A percentile compares a stretch with the other conserved stretches of the same genome.
These are phyloP conservation scores for Phytophthora chlamydospora DNA, from an alignment of 352 stramenopile species.

Conservation along the genomic window DNA sequence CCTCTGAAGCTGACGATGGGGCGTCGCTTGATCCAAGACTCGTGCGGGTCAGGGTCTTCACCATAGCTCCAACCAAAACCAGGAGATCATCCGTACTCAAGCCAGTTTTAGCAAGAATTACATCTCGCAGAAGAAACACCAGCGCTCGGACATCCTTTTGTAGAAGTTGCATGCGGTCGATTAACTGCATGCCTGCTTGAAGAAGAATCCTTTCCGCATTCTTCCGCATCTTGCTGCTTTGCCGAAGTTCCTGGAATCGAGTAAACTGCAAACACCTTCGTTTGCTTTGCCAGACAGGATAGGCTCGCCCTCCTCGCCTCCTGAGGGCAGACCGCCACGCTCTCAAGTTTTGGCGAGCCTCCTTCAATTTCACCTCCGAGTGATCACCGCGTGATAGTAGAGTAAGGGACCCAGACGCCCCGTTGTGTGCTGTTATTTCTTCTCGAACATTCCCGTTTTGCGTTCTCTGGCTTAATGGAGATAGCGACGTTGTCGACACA, in stretches of 20 bases:
- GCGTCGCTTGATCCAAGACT: not conserved
- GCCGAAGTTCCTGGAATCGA: constrained; percentile 8
- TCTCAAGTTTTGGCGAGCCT: constrained; percentile 3
- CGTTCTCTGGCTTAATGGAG: constrained; percentile 8
- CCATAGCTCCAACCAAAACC: constrained; percentile 19
- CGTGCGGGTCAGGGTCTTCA: constrained; percentile 8
- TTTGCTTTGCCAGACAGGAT: constrained; percentile 3
- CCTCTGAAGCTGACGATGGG: not conserved
- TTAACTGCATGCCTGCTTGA: constrained; percentile 34
- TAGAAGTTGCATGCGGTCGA: constrained; percentile 25
- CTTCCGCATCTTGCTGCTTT: constrained; percentile 10
- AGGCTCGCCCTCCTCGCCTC: constrained; percentile 11
- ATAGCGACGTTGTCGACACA: constrained; percentile 13
- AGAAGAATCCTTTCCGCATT: constrained; percentile 23
- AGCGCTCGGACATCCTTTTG: constrained; percentile 26
- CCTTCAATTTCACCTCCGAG: constrained; percentile 13
- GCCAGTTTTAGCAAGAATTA: constrained; percentile 17
- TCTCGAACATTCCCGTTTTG: constrained; percentile 3
- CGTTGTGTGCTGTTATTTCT: not conserved
- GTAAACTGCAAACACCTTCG: constrained; percentile 9
- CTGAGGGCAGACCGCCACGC: not conserved
- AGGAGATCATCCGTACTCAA: constrained; percentile 18
- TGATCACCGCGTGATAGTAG: not conserved
- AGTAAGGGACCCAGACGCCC: not conserved
- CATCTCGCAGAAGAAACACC: constrained; percentile 39